Evolutionary conservation across 768 basidiomycete genomes (phyloP), one percentile per base, ranked within the genome.

Genomic region (Pulveroboletus sp.): DNA sequence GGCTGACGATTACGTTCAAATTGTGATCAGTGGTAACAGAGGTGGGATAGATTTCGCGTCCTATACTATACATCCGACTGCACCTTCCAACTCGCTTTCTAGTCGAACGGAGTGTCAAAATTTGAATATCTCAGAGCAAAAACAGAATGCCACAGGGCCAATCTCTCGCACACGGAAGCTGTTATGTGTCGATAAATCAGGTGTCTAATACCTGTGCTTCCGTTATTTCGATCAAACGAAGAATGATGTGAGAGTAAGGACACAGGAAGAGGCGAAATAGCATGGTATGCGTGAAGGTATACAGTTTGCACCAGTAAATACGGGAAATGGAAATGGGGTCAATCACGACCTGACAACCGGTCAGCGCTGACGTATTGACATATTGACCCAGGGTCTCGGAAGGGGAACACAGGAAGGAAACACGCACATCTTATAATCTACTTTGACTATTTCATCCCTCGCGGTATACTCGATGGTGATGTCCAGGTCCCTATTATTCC

Each of bases 401-500:
- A 44, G 61, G 52, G 42, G 50, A 39, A 35, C 45, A 41, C 30
- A 18, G 51, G 60, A 65, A 57, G 57, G 55, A 61, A 64, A 51
- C 55, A 85, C 89, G 81, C 77, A 93, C 89, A 93, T 93, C 74
- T 89, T 91, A 69, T 90, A 93, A 6, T 85, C 73, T 57, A 89
- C 73, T 65, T 37, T 57, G 48, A 43, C 56, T 52, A 40, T 55
- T 44, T 59, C 67, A 42, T 54, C 64, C 26, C 54, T 57, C 18
- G 77, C 64, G 61, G 81, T 73, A 73, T 93, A 96, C 47, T 79
- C 72, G 60, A 98, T 79, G 21, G 69, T 69, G 67, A 99, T 98
- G 67, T 98, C 96, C 39, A 99, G 77, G 64, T 99, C 96, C 40
- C 96, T 86, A 67, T 89, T 89, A 73, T 99, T 99, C 58, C 88